These are phyloP conservation scores for Yamadazyma tumulicola DNA, from an alignment of 805 yeast species.

Conservation along the genomic window DNA sequence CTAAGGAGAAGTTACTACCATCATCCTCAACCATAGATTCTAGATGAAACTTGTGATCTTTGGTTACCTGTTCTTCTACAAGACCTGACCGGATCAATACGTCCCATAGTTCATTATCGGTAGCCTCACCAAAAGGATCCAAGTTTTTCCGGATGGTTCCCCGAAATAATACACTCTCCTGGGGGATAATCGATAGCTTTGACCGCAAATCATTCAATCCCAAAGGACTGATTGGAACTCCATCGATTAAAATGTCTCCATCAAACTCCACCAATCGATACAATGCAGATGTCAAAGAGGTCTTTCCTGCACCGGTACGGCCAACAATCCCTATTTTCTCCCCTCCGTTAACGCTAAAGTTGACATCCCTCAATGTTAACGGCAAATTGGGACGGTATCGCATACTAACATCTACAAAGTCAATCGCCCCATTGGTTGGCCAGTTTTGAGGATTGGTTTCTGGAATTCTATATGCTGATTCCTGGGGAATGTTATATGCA, in stretches of 20 bases:
- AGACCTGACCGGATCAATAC: conserved; percentile 55
- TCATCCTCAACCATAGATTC: conserved; percentile 56
- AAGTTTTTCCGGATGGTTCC: conserved; percentile 57
- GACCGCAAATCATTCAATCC: conserved; percentile 55
- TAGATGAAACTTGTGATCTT: conserved; percentile 34
- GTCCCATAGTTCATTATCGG: conserved; percentile 55
- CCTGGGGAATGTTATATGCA: conserved; percentile 64
- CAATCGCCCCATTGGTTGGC: conserved; percentile 49
- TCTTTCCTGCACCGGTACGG: conserved; percentile 85
- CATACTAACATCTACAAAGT: conserved; percentile 48
- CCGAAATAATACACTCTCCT: conserved; percentile 62
- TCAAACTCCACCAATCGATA: conserved; percentile 53
- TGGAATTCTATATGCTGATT: conserved; percentile 52
- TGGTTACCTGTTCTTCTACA: conserved; percentile 24
- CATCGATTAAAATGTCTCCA: conserved; percentile 55
- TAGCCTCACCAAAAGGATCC: conserved; percentile 54
- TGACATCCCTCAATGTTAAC: conserved; percentile 47
- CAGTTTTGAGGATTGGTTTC: conserved; percentile 44
- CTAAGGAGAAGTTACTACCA: conserved; percentile 72
- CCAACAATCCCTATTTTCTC: conserved; percentile 86
- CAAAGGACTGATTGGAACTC: conserved; percentile 48
- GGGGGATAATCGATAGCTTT: conserved; percentile 64
- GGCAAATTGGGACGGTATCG: conserved; percentile 60
- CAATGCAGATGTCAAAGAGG: conserved; percentile 60
- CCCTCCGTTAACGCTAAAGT: conserved; percentile 42